Evolutionary conservation across 345 rosid species (phyloP).

Genomic region (Bruguiera parviflora): DNA sequence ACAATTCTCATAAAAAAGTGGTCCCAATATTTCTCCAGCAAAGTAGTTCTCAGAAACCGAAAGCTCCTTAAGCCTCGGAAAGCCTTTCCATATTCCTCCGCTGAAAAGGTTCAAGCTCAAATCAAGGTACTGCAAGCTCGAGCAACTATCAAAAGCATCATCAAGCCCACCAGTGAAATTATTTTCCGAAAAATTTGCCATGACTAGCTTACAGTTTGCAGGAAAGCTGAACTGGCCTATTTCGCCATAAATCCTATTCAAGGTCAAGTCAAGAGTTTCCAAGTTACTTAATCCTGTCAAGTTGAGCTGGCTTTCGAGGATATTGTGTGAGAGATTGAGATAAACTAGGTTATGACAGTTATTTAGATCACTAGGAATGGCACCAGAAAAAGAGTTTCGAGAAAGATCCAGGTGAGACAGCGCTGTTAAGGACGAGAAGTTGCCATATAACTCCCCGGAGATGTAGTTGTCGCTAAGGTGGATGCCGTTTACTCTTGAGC

Average conservation of each 20-base stretch:
- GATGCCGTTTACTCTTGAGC: constrained; percentile 60
- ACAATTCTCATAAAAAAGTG: constrained; percentile 49
- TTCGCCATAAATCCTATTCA: constrained; percentile 55
- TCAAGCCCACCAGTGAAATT: constrained; percentile 56
- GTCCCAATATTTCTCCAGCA: constrained; percentile 36
- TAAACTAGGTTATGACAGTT: constrained; percentile 46
- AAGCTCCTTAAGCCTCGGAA: constrained; percentile 51
- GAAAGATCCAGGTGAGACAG: constrained; percentile 75
- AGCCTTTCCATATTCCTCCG: constrained; percentile 56
- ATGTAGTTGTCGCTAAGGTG: constrained; percentile 46
- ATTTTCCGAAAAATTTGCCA: constrained; percentile 61
- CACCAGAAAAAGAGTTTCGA: constrained; percentile 51
- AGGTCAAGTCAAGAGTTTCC: constrained; percentile 58
- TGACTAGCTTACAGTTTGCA: constrained; percentile 33
- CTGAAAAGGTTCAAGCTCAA: constrained; percentile 55
- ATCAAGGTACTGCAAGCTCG: constrained; percentile 58
- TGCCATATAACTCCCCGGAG: constrained; percentile 42
- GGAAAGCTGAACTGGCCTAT: constrained; percentile 56
- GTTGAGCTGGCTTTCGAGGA: constrained; percentile 46
- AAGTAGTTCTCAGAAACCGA: constrained; percentile 53
- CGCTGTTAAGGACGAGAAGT: constrained; percentile 65
- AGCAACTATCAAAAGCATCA: constrained; percentile 50
- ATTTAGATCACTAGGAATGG: constrained; percentile 54
- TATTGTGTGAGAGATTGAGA: constrained; percentile 82
- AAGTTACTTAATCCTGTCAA: constrained; percentile 52